These are phyloP conservation scores for Pseudogymnoascus pannorum DNA, from an alignment of 2,329 filamentous ascomycete genomes.

Conservation along the genomic window DNA sequence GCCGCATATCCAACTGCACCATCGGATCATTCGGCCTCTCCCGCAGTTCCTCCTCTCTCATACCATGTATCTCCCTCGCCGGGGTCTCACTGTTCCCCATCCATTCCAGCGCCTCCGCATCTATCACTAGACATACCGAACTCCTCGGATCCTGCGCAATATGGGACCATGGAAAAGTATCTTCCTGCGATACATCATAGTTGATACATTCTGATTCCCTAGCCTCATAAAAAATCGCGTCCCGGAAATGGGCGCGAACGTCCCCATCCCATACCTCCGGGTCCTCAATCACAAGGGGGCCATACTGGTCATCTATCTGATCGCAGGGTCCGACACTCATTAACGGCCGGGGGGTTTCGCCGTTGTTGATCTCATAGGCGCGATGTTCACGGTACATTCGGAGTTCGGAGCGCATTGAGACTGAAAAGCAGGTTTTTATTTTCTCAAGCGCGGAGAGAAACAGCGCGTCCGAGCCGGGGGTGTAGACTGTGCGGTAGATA, in stretches of 20 bases:
- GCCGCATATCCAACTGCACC: neutral
- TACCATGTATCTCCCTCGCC: neutral
- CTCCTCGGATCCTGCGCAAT: neutral
- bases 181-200: neutral
- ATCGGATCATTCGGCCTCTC: neutral
- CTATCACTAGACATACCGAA: neutral
- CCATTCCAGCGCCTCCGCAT: neutral
- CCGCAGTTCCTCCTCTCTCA: neutral
- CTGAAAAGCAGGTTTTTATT: neutral
- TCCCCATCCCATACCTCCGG: neutral
- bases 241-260: neutral
- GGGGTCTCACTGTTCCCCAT: neutral
- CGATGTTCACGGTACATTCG: neutral
- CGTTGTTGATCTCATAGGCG: constrained; percentile 10
- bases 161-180: neutral
- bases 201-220: neutral
- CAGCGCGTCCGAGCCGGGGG: constrained; percentile 18
- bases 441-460: constrained; percentile 18
- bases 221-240: neutral
- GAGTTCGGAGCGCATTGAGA: neutral
- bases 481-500: constrained; percentile 22
- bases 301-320: neutral
- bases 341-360: neutral
- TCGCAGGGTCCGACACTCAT: neutral
- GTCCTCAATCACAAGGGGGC: constrained; percentile 1